Conservation (phyloP, 139 green algal genomes). For the Chlamydomonas incerta region DNA sequence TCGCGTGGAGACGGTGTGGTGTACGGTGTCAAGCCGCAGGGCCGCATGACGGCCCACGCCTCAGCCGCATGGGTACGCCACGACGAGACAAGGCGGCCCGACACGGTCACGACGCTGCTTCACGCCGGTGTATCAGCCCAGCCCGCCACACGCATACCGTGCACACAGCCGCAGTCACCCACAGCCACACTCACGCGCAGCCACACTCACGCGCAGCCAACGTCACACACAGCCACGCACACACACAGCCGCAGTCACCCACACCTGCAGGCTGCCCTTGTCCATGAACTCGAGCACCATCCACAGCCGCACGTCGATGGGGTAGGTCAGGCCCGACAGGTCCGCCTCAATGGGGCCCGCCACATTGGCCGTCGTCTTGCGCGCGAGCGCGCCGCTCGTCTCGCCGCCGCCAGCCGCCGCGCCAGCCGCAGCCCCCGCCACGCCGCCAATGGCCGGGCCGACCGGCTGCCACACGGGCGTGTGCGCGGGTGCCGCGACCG, state of each 20-base stretch:
- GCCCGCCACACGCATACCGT: not conserved
- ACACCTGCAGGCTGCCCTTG: conserved; percentile 59
- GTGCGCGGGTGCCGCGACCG: not conserved
- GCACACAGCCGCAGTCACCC: no score
- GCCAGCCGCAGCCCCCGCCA: not conserved
- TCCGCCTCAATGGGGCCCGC: conserved; percentile 8
- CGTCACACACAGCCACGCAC: not conserved
- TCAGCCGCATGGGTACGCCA: no score
- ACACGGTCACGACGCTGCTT: no score
- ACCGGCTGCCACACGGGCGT: not conserved
- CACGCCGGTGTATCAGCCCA: no score
- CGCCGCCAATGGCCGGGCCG: not conserved
- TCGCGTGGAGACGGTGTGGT: no score
- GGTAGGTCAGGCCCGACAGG: conserved; percentile 35
- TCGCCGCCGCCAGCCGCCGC: not conserved
- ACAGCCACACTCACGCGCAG: not conserved
- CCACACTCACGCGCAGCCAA: no score
- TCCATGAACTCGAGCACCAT: conserved; percentile 62
- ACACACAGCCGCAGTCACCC: not conserved
- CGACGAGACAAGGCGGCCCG: no score
- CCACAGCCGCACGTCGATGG: conserved; percentile 38
- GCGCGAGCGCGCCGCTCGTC: not conserved
- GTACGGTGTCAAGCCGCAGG: no score
- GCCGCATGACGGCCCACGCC: no score
- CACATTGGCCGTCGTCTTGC: not conserved